Evolutionary conservation across 345 rosid species (phyloP).

Genomic region (Triadica sebifera): DNA sequence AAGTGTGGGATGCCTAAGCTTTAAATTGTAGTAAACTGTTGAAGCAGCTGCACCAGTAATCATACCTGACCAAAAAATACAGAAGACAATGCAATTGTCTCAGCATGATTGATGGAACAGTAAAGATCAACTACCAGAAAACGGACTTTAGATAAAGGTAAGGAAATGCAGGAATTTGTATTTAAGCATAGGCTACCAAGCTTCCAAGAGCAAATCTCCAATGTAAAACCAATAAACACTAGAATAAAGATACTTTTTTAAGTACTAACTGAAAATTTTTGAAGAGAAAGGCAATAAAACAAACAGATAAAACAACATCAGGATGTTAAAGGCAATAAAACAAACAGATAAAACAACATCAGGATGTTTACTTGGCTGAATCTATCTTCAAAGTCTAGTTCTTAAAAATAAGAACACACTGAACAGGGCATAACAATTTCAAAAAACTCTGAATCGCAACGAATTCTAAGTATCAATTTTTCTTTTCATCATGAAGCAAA

Average conservation of each 20-base stretch:
- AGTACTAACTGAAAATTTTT: neutral
- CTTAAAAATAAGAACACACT: neutral
- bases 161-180: neutral
- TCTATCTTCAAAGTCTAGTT: no score
- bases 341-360: neutral
- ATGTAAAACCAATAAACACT: neutral
- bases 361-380: neutral
- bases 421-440: neutral
- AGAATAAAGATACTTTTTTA: neutral
- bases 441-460: neutral
- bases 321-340: no score
- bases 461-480: neutral
- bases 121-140: neutral
- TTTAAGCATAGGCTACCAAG: neutral
- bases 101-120: no score
- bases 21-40: slow-evolving; percentile 40
- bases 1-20: slow-evolving; percentile 47
- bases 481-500: slow-evolving; percentile 3
- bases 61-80: slow-evolving; percentile 36
- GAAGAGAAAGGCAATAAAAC: neutral
- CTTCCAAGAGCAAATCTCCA: neutral
- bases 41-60: slow-evolving; percentile 45
- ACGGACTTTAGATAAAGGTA: neutral
- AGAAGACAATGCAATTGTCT: neutral
- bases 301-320: no score